Conservation (phyloP, 2,329 filamentous ascomycete genomes). For the Aspergillus pseudoviridinutans region DNA sequence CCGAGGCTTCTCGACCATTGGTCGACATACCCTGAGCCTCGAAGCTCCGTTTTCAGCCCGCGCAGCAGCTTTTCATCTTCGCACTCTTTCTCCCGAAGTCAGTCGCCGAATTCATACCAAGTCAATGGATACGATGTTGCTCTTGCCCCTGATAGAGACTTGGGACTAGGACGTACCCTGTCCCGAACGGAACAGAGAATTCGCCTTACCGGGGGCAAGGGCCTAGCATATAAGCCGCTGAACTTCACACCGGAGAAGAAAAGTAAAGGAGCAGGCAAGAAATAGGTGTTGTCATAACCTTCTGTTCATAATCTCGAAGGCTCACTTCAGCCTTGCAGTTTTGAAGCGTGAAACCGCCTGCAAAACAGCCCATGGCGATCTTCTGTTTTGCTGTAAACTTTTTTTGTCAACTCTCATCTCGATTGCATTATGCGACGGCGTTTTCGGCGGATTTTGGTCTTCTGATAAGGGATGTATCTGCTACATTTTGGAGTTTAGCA, state of each 20-base stretch:
- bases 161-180: constrained; percentile 37
- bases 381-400: not conserved
- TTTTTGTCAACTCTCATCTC: constrained; percentile 5
- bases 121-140: constrained; percentile 41
- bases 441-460: constrained; percentile 1
- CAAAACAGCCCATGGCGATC: not conserved
- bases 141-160: constrained; percentile 34
- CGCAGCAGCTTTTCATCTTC: constrained; percentile 23
- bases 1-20: constrained; percentile 29
- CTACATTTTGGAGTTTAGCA: constrained; percentile 6
- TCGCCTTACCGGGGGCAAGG: constrained; percentile 40
- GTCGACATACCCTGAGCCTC: constrained; percentile 19
- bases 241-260: constrained; percentile 23
- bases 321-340: not conserved
- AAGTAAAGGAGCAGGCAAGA: constrained; percentile 10
- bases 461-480: constrained; percentile 1
- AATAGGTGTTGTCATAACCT: not conserved
- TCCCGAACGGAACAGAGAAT: constrained; percentile 44
- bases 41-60: constrained; percentile 24
- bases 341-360: not conserved
- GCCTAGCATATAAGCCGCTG: constrained; percentile 40
- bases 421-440: constrained; percentile 12
- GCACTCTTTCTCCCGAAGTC: constrained; percentile 21
- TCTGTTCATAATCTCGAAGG: not conserved
- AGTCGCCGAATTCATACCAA: constrained; percentile 26